Evolutionary conservation across 257 asterid genomes (phyloP).

Genomic region (Lavandula angustifolia): DNA sequence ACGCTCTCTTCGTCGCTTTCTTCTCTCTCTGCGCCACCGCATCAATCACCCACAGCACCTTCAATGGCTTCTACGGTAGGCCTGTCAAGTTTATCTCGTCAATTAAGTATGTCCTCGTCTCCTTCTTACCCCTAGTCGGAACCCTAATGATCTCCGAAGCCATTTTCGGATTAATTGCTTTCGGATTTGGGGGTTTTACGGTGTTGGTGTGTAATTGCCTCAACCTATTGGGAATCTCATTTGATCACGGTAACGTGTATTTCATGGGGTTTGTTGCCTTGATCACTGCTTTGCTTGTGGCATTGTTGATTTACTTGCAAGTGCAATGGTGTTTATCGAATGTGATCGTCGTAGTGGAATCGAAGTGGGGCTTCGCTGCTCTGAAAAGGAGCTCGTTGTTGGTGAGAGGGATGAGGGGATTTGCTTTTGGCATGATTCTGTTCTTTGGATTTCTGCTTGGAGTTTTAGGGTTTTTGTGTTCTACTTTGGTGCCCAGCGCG

Average conservation of each 20-base stretch:
- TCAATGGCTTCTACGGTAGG: slow-evolving; percentile 87
- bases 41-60: slow-evolving; percentile 81
- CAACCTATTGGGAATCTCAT: slow-evolving; percentile 44
- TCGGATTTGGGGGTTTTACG: slow-evolving; percentile 39
- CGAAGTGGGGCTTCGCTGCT: slow-evolving; percentile 76
- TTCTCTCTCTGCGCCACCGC: slow-evolving; percentile 58
- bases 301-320: slow-evolving; percentile 47
- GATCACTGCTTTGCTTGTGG: slow-evolving; percentile 27
- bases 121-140: slow-evolving; percentile 45
- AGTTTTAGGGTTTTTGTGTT: slow-evolving; percentile 43
- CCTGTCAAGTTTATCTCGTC: slow-evolving; percentile 75
- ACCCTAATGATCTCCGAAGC: slow-evolving; percentile 39
- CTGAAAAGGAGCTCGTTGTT: slow-evolving; percentile 62
- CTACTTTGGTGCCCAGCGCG: slow-evolving; percentile 44
- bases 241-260: slow-evolving; percentile 35
- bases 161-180: slow-evolving; percentile 28
- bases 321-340: slow-evolving; percentile 61
- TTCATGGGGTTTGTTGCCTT: slow-evolving; percentile 36
- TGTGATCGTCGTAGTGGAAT: slow-evolving; percentile 75
- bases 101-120: slow-evolving; percentile 48
- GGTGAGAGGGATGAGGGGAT: slow-evolving; percentile 68
- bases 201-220: slow-evolving; percentile 30
- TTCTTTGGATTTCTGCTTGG: slow-evolving; percentile 48
- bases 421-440: slow-evolving; percentile 52
- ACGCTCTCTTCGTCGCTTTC: slow-evolving; percentile 41